Evolutionary conservation across 805 yeast species (phyloP), one percentile per base, ranked within the genome.

Genomic region (Zygoascus bituminiphila): DNA sequence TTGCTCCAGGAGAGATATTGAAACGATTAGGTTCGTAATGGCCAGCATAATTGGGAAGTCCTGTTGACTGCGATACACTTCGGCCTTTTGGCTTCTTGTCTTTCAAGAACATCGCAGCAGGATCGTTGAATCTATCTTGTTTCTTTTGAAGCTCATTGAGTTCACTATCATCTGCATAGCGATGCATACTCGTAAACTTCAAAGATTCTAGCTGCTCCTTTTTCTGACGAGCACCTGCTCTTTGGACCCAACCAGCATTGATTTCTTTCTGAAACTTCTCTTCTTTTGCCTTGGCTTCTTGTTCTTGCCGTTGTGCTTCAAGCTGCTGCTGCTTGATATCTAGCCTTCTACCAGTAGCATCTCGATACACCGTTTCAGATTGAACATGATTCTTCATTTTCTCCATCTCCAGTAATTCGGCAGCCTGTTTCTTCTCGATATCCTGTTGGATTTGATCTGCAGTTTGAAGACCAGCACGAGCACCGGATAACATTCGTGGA

Each of bases 1-100:
- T 70, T 54, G 71, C 70, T 0, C 97, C 96, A 0, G 96, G 95
- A 4, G 68, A 65, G 12, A 89, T 80, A 2, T 75, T 75, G 63
- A 86, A 89, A 49, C 98, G 68, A 60, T 89, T 89, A 19, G 76
- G 77, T 0, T 86, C 79, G 47, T 65, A 77, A 0, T 71, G 54
- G 0, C 82, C 81, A 24, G 66, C 61, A 56, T 81, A 88, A 1
- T 76, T 62, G 41, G 75, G 79, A 39, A 84, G 62, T 0, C 88
- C 87, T 1, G 49, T 38, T 14, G 62, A 64, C 5, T 36, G 41
- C 41, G 42, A 17, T 36, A 40, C 33, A 8, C 26, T 10, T 17
- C 45, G 24, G 50, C 36, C 55, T 24, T 44, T 52, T 45, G 52
- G 57, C 25, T 55, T 55, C 15, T 23, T 9, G 20, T 19, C 15